Evolutionary conservation across 257 asterid genomes (phyloP).

Genomic region (Fraxinus pennsylvanica): DNA sequence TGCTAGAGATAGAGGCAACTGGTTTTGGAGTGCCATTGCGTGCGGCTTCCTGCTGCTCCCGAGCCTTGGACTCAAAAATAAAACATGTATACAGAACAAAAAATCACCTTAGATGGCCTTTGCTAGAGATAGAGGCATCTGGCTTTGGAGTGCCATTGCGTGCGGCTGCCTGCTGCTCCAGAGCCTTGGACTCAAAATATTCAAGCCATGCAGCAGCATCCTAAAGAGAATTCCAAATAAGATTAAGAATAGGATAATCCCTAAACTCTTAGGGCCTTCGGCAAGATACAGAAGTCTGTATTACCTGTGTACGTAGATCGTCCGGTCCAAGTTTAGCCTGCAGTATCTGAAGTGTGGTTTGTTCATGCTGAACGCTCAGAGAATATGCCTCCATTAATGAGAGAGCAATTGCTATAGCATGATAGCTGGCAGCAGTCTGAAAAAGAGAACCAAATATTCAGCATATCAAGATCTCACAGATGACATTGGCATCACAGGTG

Average conservation of each 20-base stretch:
- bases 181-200: constrained; percentile 80
- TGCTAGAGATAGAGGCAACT: constrained; percentile 86
- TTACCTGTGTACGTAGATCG: constrained; percentile 53
- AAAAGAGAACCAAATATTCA: constrained; percentile 9
- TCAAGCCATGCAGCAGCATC: constrained; percentile 95
- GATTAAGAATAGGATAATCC: constrained; percentile 28
- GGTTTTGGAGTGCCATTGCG: constrained; percentile 83
- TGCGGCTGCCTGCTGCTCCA: constrained; percentile 91
- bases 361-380: constrained; percentile 53
- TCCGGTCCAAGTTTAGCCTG: constrained; percentile 50
- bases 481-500: constrained; percentile 18
- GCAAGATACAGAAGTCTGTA: constrained; percentile 11
- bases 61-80: constrained; percentile 71
- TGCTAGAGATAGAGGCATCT: constrained; percentile 87
- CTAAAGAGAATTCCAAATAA: constrained; percentile 39
- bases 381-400: constrained; percentile 57
- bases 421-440: constrained; percentile 58
- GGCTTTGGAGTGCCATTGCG: constrained; percentile 83
- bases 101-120: constrained; percentile 76
- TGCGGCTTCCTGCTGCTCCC: constrained; percentile 91
- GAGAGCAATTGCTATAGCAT: constrained; percentile 55
- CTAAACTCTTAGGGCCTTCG: not conserved
- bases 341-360: constrained; percentile 50
- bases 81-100: not conserved
- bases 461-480: constrained; percentile 1